phyloP scores from a whole-genome alignment of 169 alveolate genomes.

The Perkinsus olseni region DNA sequence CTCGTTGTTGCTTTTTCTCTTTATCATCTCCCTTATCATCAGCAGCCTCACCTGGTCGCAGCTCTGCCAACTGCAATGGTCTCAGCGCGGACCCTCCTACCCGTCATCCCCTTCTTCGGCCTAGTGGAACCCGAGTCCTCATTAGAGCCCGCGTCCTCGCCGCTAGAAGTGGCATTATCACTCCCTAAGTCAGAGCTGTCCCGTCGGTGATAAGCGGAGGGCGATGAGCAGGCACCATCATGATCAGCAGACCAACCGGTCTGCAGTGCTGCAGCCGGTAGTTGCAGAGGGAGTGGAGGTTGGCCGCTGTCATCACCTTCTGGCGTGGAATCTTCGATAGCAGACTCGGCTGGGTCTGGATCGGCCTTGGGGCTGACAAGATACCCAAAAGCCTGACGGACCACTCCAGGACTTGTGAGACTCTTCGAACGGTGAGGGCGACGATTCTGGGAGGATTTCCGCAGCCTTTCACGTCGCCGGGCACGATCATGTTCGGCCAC shows the following conservation, averaged over 20 bases:
- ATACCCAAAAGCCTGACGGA: background rate
- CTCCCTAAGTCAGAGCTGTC: background rate
- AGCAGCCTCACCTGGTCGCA: background rate
- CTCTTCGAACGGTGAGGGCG: background rate
- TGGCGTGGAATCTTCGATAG: no score
- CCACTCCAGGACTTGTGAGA: background rate
- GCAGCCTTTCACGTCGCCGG: background rate
- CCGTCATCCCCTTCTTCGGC: background rate
- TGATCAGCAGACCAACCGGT: no score
- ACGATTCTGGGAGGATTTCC: background rate
- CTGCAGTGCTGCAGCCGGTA: no score
- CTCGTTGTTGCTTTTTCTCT: no score
- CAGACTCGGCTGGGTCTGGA: no score
- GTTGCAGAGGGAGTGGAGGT: no score
- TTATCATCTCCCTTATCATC: no score
- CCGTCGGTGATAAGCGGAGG: background rate
- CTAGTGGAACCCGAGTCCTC: background rate
- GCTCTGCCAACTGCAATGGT: background rate
- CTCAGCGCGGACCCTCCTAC: background rate
- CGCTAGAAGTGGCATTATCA: background rate
- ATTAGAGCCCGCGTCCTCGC: background rate
- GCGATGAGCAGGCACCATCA: no score
- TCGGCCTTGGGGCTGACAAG: background rate
- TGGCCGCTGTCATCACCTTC: no score
- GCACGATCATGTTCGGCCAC: background rate